Conservation (phyloP, 305 asterid genomes). For the Plantago coronopus region DNA sequence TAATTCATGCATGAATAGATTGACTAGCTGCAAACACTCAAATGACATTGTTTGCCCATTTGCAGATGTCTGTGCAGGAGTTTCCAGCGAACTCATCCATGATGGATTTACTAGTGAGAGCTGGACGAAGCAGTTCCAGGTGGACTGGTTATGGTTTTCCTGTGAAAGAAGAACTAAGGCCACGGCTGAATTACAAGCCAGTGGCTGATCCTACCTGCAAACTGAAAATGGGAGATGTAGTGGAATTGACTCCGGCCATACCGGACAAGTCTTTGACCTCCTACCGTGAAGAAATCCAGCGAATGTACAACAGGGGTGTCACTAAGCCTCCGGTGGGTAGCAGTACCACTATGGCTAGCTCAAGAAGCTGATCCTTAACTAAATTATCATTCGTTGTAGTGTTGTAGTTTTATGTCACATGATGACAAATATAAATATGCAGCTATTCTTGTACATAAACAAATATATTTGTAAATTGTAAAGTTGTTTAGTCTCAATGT, state of each 20-base stretch:
- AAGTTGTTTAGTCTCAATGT: constrained; percentile 12
- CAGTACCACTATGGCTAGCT: constrained; percentile 35
- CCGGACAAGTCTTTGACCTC: constrained; percentile 70
- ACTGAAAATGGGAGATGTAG: constrained; percentile 90
- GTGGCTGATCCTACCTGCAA: constrained; percentile 65
- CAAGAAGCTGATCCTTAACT: constrained; percentile 44
- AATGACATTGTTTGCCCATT: constrained; percentile 7
- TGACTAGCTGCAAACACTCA: too few species aligned
- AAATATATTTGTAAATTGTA: constrained; percentile 29
- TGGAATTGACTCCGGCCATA: constrained; percentile 84
- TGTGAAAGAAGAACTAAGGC: constrained; percentile 78
- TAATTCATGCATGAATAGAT: neutral
- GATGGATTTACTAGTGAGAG: constrained; percentile 59
- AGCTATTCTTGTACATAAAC: constrained; percentile 38
- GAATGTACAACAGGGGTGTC: constrained; percentile 73
- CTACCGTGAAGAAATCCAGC: constrained; percentile 83
- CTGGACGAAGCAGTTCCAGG: constrained; percentile 57
- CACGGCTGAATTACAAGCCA: constrained; percentile 63
- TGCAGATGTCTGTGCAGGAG: constrained; percentile 97
- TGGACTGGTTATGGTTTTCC: constrained; percentile 63
- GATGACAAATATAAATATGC: constrained; percentile 13
- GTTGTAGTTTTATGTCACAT: constrained; percentile 11
- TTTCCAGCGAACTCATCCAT: constrained; percentile 68
- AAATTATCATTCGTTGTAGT: constrained; percentile 28
- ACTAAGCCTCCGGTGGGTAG: constrained; percentile 33